Evolutionary conservation across 768 basidiomycete species (phyloP).

Genomic region (Suillus occidentalis): DNA sequence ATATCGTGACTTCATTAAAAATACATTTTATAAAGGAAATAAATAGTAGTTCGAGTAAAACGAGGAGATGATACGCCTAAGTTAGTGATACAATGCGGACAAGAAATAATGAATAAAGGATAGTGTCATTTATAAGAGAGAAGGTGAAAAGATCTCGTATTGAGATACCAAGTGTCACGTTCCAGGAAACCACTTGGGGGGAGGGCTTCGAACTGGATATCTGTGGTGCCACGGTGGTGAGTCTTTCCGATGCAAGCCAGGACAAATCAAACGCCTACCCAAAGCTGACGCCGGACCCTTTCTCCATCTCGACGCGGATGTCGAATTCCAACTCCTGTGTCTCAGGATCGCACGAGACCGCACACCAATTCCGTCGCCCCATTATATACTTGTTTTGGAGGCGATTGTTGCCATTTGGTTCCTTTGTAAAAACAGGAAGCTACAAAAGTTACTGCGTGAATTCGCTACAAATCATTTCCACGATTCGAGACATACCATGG

Average conservation of each 20-base stretch:
- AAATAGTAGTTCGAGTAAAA: not conserved
- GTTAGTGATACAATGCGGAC: not conserved
- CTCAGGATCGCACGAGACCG: slow-evolving; percentile 54
- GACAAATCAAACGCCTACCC: slow-evolving; percentile 51
- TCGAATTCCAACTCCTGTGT: slow-evolving; percentile 76
- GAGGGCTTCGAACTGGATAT: slow-evolving; percentile 44
- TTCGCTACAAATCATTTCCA: not conserved
- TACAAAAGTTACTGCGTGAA: slow-evolving; percentile 27
- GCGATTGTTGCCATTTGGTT: slow-evolving; percentile 73
- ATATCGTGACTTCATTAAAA: not conserved
- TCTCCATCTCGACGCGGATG: slow-evolving; percentile 82
- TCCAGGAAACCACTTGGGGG: slow-evolving; percentile 39
- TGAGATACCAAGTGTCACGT: slow-evolving; percentile 7
- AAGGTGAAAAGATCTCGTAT: not conserved
- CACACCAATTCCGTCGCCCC: slow-evolving; percentile 88
- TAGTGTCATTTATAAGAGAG: not conserved
- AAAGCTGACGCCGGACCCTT: slow-evolving; percentile 79
- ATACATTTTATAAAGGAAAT: not conserved
- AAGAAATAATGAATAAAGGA: not conserved
- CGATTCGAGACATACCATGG: slow-evolving; percentile 54
- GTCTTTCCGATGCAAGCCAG: not conserved
- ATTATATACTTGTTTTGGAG: slow-evolving; percentile 77
- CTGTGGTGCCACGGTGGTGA: slow-evolving; percentile 26
- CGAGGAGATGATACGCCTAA: not conserved
- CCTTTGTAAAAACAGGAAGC: slow-evolving; percentile 75